Evolutionary conservation across 140 eudicot genomes (phyloP), one percentile per base, ranked within the genome.

Genomic region (Anethum foeniculum): DNA sequence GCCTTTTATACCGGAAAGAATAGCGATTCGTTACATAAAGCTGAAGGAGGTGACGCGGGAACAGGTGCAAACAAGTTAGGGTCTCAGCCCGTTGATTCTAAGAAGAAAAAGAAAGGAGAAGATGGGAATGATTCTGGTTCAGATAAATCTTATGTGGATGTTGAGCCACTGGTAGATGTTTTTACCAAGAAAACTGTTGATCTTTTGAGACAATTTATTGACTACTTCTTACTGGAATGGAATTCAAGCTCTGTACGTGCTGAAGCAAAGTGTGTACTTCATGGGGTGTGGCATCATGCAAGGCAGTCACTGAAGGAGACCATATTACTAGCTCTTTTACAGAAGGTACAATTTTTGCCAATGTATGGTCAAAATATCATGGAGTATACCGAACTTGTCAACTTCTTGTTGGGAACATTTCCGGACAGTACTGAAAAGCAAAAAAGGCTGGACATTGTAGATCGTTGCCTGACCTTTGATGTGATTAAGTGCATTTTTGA

Each of bases 81-180:
- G 78, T 62, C 88, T 69, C 93, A 92, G 74, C 79, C 96, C 8
- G 76, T 82, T 52, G 98, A 94, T 46, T 89, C 88, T n/a, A 94
- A 94, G 89, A 96, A 93, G 89, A 96, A 96, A 85, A 96, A 96
- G 94, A 96, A 91, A 82, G 93, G 97, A 64, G 99, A 93, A 16
- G 99, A 96, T 80, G 91, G 91, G 64, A 30, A 77, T 80, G 99
- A 96, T 68, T 84, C 91, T 82, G 86, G 91, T 58, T 77, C 80
- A 77, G 99, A 96, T 83, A 96, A 96, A 80, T 88, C 98, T 18
- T 90, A 87, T 79, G 81, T 91, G 87, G 99, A 96, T 80, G 93
- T 96, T 97, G 99, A 93, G 83, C 90, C 96, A 71, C 86, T 87
- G 68, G 90, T 96, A 27, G 97, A 87, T 81, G 86, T 96, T 54